Conservation (phyloP, 1,284 basidiomycete species). For the Macrocystidia cucumis region DNA sequence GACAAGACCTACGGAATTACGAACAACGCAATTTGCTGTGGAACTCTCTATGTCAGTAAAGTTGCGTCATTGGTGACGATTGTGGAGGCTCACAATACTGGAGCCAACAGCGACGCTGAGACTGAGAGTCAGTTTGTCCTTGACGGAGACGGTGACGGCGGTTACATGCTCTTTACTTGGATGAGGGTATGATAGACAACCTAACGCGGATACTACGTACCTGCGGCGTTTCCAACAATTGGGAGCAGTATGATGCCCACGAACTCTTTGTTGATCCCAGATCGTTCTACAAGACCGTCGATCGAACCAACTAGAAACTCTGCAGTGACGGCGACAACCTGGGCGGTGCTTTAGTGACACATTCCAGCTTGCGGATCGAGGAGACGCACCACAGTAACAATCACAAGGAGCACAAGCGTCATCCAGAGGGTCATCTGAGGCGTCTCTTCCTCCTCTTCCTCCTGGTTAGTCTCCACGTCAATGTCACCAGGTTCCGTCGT, state of each 20-base stretch:
- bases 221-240: slow-evolving; percentile 81
- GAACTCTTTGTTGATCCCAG: slow-evolving; percentile 66
- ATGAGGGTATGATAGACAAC: slow-evolving; percentile 2
- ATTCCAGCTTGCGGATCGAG: neutral
- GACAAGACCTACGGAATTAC: slow-evolving; percentile 61
- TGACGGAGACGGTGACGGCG: slow-evolving; percentile 82
- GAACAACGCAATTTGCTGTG: slow-evolving; percentile 87
- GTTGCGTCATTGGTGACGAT: neutral
- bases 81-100: slow-evolving; percentile 68
- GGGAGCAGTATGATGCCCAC: slow-evolving; percentile 85
- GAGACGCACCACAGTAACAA: slow-evolving; percentile 56
- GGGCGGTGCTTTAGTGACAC: slow-evolving; percentile 2
- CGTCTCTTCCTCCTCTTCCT: slow-evolving; percentile 38
- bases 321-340: slow-evolving; percentile 78
- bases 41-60: neutral
- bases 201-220: slow-evolving; percentile 23
- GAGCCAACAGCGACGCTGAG: slow-evolving; percentile 86
- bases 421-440: slow-evolving; percentile 50
- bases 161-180: slow-evolving; percentile 66
- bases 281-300: slow-evolving; percentile 42
- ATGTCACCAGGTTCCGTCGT: neutral
- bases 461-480: slow-evolving; percentile 6
- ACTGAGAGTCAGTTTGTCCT: slow-evolving; percentile 69
- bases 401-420: slow-evolving; percentile 44
- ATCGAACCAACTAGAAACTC: slow-evolving; percentile 83